Evolutionary conservation across 202 grass and related monocot genomes (phyloP).

Genomic region (Elaeis oleifera): DNA sequence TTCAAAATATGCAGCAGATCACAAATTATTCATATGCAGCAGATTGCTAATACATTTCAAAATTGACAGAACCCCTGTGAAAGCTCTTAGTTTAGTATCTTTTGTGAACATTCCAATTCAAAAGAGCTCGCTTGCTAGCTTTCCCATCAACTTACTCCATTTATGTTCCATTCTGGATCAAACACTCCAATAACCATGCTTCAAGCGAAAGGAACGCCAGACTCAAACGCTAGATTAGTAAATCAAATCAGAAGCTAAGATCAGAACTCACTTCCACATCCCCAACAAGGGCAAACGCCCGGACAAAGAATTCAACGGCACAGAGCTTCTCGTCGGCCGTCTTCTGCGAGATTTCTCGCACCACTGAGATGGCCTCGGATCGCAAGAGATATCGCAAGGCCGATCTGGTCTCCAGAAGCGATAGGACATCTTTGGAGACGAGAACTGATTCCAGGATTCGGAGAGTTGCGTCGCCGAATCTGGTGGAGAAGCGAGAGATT

Average conservation of each 20-base stretch:
- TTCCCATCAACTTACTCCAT: no score
- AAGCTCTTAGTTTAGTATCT: no score
- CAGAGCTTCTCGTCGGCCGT: conserved; percentile 26
- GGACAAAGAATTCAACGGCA: conserved; percentile 60
- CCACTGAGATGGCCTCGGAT: conserved; percentile 19
- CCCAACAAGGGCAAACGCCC: conserved; percentile 49
- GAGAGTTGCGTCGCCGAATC: conserved; percentile 37
- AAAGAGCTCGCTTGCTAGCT: no score
- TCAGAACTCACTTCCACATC: conserved; percentile 53
- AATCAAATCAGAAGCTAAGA: neutral
- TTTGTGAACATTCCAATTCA: no score
- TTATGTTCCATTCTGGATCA: no score
- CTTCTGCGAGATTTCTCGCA: conserved; percentile 18
- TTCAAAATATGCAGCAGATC: no score
- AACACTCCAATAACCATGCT: no score
- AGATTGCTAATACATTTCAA: no score
- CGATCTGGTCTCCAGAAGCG: conserved; percentile 35
- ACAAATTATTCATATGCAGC: no score
- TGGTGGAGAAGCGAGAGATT: conserved; percentile 6
- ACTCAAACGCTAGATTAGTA: no score
- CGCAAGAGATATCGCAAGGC: conserved; percentile 34
- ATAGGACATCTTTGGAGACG: conserved; percentile 32
- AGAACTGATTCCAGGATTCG: conserved; percentile 45
- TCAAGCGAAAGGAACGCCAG: no score
- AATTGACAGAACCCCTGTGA: no score